Base-by-base conservation (phyloP, 768 basidiomycete genomes). In the Pisolithus tinctorius region DNA sequence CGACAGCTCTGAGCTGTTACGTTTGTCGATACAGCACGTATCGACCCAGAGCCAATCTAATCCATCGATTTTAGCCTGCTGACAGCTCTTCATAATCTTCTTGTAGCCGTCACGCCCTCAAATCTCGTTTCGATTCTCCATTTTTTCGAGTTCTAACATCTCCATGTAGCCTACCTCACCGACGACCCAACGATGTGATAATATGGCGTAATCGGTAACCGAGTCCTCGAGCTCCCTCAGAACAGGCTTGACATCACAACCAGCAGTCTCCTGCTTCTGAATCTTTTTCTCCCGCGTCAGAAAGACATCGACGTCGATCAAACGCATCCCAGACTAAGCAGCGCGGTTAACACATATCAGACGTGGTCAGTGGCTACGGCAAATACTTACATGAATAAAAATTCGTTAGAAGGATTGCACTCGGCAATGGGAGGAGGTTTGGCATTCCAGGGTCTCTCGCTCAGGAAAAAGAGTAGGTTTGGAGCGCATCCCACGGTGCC, bases 1-100 rank as follows among this genome's bases (percentile, higher is more conserved):
- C 6, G 47, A 48, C 23, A 59, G 47, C 23, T 61, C 60, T 3
- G 60, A 42, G 39, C 60, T 61, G 47, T 58, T 61, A 40, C 20
- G 20, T 20, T 20, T 20, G 20, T 20, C 20, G 20, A 20, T 20
- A 20, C 20, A 20, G 20, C 20, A 20, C 20, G 20, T 20, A 20
- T 20, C 20, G 20, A 20, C 20, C 20, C 20, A 20, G 20, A 20
- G 20, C 16, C 48, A 53, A 6, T 50, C 26, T 20, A 39, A 49
- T 27, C 47, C 47, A 43, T 49, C 55, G n/a, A n/a, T 38, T 5
- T 39, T 31, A 23, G 55, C 55, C 16, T 39, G 20, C 1, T 40
- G 5, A 26, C 52, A 53, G 20, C 26, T 47, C n/a, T 25, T 17
- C 31, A 14, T 4, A 26, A 55, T 7, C 44, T 55, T 55, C 10